Base-by-base conservation (phyloP, 169 alveolate species). In the Eimeria necatrix region DNA sequence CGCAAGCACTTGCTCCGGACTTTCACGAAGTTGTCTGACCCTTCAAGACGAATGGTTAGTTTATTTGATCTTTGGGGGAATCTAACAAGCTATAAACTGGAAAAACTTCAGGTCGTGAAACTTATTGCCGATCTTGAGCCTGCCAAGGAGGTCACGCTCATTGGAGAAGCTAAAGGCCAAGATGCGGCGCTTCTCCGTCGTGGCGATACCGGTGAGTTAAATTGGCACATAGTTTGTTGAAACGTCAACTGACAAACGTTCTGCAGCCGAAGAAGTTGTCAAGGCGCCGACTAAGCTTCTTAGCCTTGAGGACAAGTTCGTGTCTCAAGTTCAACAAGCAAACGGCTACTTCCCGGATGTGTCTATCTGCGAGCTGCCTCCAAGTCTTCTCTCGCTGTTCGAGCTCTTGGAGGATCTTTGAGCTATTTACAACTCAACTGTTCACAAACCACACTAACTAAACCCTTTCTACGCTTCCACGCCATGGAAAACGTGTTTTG, bases 291-390 rank as follows among this genome's bases (percentile, higher is more conserved):
- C 78, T 51, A 68, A 80, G 41, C 85, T 93, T 12, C 76, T 80
- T 16, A 93, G 73, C 59, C 87, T 93, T 61, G 95, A 93, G 41
- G 93, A 80, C 73, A 60, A 83, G 61, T 48, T 87, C 4, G 93
- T 93, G 24, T 81, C 93, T 32, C 84, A 83, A 56, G 89, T 59
- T 12, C 95, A 81, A 24, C 51, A 83, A 32, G 93, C 74, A 7
- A 81, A 68, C 32, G 95, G 92, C 74, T 93, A 71, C 74, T 93
- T 80, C 87, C 95, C 95, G 2, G 93, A 93, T 41, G 93, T 93
- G 49, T 80, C 95, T 12, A 93, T 93, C 32, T 93, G 95, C 71
- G 95, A 93, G 70, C 88, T 93, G 10, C 86, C 92, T 7, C 87
- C 95, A 6, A 93, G 95, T 87, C 89, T 83, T 61, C 93, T 93